Evolutionary conservation across 2,329 filamentous ascomycete genomes (phyloP), one percentile per base, ranked within the genome.

Genomic region (Thelonectria rubi): DNA sequence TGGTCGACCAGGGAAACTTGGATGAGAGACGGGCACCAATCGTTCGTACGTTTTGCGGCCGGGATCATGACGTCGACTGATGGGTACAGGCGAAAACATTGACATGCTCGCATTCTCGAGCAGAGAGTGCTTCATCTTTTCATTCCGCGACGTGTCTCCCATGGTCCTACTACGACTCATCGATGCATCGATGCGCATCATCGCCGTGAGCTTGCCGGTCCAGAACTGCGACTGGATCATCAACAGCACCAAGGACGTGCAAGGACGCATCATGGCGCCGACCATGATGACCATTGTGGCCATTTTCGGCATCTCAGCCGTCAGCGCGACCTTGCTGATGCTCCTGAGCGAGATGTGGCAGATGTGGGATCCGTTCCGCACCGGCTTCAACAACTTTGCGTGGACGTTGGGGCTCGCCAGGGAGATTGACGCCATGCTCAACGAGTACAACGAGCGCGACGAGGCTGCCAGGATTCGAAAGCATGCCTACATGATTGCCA

Each of bases 321-420:
- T 66, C 15, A 30, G 62, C 17, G 62, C 69, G 6, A 42, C 48
- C 9, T 34, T 70, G 4, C 55, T 70, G 43, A 63, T 63, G 2
- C 18, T 72, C 1, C 52, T 73, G 9, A 30, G 60, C 2, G 71
- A 74, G 53, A 62, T 73, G 39, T 68, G 66, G 64, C 15, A 53
- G 8, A 61, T 73, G 53, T 74, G 72, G 72, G 66, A 74, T 53
- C 72, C 73, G 0, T 68, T 66, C 37, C 49, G 59, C 9, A 47
- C 18, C 12, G 65, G 64, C 1, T 50, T 69, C 9, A 74, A 74
- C 34, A 67, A 54, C 20, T 68, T 64, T 47, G 48, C 65, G 15
- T 75, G 69, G 68, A 71, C 69, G 1, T 56, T 73, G 17, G 69
- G 70, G 3, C 65, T 74, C n/a, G 73, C 72, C 2, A 66, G 37